Percentiles rank a stretch among this genome's conserved stretches.
These are phyloP conservation scores for Ettlia oleoabundans DNA, from an alignment of 139 green algal species.

Conservation along the genomic window DNA sequence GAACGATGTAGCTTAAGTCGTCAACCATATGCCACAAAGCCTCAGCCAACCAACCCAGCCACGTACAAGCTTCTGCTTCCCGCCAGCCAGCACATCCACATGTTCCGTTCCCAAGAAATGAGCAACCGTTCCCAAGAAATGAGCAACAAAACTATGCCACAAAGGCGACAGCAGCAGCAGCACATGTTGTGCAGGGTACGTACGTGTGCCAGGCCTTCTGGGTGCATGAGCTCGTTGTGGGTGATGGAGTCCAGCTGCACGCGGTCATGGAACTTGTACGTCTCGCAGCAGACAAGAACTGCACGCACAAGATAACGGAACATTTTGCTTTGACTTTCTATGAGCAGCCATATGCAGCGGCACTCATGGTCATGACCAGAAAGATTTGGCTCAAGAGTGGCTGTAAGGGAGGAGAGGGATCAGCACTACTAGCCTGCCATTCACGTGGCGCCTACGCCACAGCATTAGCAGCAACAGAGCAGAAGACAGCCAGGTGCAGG, in stretches of 20 bases:
- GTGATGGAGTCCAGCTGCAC: constrained; percentile 93
- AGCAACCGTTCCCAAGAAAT: no score
- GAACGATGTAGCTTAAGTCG: no score
- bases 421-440: no score
- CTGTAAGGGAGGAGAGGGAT: not conserved
- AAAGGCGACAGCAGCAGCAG: not conserved
- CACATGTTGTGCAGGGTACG: not conserved
- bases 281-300: constrained; percentile 86
- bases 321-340: not conserved
- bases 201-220: constrained; percentile 59
- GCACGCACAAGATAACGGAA: not conserved
- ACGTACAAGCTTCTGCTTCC: not conserved
- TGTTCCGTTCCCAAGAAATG: no score
- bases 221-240: constrained; percentile 95
- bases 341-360: no score
- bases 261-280: constrained; percentile 91
- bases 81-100: not conserved
- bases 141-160: no score
- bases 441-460: no score
- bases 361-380: no score
- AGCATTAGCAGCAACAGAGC: not conserved
- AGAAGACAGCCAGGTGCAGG: not conserved
- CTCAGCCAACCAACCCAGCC: no score
- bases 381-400: not conserved
- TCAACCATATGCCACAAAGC: no score